A percentile compares a stretch with the other conserved stretches of the same genome.
Evolutionary conservation across 257 asterid genomes (phyloP).

Genomic region (Lavandula angustifolia): DNA sequence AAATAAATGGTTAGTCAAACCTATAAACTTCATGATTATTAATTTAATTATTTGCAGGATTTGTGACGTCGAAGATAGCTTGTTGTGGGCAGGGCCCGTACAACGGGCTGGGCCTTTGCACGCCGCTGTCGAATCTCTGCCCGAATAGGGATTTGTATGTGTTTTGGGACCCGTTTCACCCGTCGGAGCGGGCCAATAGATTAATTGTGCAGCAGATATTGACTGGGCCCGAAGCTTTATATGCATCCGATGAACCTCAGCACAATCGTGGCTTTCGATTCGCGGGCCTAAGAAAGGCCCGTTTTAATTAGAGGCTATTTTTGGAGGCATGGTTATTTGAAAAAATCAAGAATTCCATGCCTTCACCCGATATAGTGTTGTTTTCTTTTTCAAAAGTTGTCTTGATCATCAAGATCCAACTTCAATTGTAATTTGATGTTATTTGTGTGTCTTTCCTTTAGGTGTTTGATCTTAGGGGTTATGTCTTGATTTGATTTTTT

Average conservation of each 20-base stretch:
- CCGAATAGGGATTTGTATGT: slow-evolving; percentile 60
- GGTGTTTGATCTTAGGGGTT: slow-evolving; percentile 5
- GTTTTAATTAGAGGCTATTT: slow-evolving; percentile 20
- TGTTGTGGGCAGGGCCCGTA: slow-evolving; percentile 97
- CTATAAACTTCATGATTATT: too few species aligned
- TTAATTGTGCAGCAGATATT: slow-evolving; percentile 64
- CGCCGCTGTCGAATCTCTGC: slow-evolving; percentile 66
- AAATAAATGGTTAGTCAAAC: not conserved
- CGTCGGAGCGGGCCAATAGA: slow-evolving; percentile 77
- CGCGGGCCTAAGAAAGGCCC: slow-evolving; percentile 33
- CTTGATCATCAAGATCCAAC: not conserved
- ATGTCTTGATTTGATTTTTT: not conserved
- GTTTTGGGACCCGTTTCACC: slow-evolving; percentile 92
- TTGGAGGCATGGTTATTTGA: slow-evolving; percentile 24
- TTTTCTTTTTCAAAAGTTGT: not conserved
- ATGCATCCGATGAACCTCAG: slow-evolving; percentile 92
- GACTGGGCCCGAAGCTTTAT: slow-evolving; percentile 45
- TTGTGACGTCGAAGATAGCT: slow-evolving; percentile 66
- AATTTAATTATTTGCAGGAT: slow-evolving; percentile 43
- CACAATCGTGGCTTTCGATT: slow-evolving; percentile 58
- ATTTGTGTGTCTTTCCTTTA: slow-evolving; percentile 4
- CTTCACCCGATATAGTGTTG: not conserved
- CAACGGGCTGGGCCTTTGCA: slow-evolving; percentile 88
- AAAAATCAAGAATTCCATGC: slow-evolving; percentile 17
- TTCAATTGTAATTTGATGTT: slow-evolving; percentile 24